Evolutionary conservation across 225 moss, liverwort and hornwort genomes (phyloP).

Genomic region (Sphagnum tenellum): DNA sequence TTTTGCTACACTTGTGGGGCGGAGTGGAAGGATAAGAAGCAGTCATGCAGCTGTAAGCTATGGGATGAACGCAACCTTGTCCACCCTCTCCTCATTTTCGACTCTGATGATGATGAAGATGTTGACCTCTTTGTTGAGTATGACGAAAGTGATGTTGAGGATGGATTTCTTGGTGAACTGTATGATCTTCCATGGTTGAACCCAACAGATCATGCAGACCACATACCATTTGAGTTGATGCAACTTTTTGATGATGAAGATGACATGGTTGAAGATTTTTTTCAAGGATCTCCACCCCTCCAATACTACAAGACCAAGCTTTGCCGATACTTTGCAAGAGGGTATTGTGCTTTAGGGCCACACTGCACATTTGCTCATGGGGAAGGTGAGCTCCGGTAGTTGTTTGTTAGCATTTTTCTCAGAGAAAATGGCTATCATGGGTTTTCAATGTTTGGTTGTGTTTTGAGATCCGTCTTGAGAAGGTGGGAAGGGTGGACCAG

Average conservation of each 20-base stretch:
- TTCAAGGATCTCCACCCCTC: background rate
- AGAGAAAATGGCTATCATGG: too few species aligned
- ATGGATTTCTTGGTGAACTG: conserved; percentile 16
- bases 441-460: too few species aligned
- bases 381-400: conserved; percentile 43
- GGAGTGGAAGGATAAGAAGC: conserved; percentile 65
- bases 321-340: conserved; percentile 49
- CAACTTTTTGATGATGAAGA: background rate
- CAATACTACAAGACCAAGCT: conserved; percentile 48
- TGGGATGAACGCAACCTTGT: conserved; percentile 81
- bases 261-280: conserved; percentile 13
- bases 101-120: conserved; percentile 29
- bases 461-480: too few species aligned
- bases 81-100: conserved; percentile 25
- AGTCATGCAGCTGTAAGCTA: conserved; percentile 77
- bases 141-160: conserved; percentile 19
- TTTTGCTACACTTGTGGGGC: conserved; percentile 89
- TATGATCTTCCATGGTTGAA: too few species aligned
- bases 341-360: conserved; percentile 32
- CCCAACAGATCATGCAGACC: too few species aligned
- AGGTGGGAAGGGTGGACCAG: too few species aligned
- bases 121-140: conserved; percentile 8
- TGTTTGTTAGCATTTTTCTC: too few species aligned
- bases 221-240: too few species aligned
- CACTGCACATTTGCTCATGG: conserved; percentile 68